Conservation (phyloP, 2,329 filamentous ascomycete genomes). For the Teratosphaeria epicoccoides region DNA sequence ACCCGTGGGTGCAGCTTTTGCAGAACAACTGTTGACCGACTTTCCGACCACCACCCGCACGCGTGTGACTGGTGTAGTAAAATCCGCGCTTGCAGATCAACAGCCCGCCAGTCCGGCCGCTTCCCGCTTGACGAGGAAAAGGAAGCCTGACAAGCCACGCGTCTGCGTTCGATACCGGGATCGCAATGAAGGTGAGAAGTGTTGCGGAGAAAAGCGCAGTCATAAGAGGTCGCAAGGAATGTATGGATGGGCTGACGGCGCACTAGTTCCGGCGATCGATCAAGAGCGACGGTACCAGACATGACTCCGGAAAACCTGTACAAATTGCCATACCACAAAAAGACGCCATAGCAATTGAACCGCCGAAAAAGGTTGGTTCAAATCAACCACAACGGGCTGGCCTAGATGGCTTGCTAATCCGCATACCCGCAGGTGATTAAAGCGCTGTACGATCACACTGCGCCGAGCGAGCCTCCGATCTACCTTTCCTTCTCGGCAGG, state of each 20-base stretch:
- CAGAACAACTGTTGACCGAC: not conserved
- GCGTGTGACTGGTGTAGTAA: not conserved
- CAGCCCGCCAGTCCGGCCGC: not conserved
- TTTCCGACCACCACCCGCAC: not conserved
- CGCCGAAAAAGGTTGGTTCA: slow-evolving; percentile 72
- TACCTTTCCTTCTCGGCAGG: slow-evolving; percentile 85
- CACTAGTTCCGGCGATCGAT: slow-evolving; percentile 65
- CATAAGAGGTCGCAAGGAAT: not conserved
- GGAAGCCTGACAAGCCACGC: not conserved
- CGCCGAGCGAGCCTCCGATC: slow-evolving; percentile 45
- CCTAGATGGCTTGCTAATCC: not conserved
- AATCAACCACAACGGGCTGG: not conserved
- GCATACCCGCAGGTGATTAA: slow-evolving; percentile 70
- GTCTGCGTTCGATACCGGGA: not conserved
- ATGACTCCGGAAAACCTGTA: slow-evolving; percentile 49
- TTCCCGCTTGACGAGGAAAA: not conserved
- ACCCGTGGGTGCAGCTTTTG: not conserved
- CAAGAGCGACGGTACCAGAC: slow-evolving; percentile 67
- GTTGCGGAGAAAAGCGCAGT: not conserved
- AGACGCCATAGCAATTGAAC: slow-evolving; percentile 76
- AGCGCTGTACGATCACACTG: slow-evolving; percentile 86
- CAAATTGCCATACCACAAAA: slow-evolving; percentile 74
- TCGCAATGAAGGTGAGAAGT: not conserved
- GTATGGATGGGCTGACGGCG: slow-evolving; percentile 10
- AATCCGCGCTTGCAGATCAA: not conserved